These are phyloP conservation scores for Coemansia sp. DNA, from an alignment of 192 early-diverging fungal species.

Conservation along the genomic window DNA sequence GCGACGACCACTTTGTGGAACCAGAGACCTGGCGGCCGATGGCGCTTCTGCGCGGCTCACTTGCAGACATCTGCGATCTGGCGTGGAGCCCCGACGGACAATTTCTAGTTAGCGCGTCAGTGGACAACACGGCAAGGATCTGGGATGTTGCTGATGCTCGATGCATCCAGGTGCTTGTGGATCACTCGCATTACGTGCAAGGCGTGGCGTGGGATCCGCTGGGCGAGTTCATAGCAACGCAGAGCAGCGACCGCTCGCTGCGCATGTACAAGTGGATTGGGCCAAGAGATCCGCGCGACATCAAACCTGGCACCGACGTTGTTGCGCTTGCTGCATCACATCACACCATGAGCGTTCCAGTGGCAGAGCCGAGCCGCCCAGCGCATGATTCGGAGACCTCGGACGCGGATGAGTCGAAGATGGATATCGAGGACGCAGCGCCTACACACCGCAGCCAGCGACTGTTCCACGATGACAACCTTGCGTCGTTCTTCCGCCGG, in stretches of 20 bases:
- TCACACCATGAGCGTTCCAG: slow-evolving; percentile 21
- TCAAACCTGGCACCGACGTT: slow-evolving; percentile 23
- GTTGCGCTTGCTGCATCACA: slow-evolving; percentile 34
- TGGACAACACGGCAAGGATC: slow-evolving; percentile 85
- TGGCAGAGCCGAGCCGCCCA: background rate
- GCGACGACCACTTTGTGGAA: slow-evolving; percentile 21
- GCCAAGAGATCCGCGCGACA: slow-evolving; percentile 8
- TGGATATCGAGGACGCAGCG: slow-evolving; percentile 13
- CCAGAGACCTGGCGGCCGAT: slow-evolving; percentile 78
- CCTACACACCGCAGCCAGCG: slow-evolving; percentile 30
- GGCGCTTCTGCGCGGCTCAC: slow-evolving; percentile 71
- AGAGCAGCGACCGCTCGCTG: slow-evolving; percentile 85
- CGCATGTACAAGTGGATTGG: slow-evolving; percentile 51
- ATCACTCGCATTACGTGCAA: slow-evolving; percentile 94
- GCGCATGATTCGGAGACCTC: background rate
- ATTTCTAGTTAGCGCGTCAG: slow-evolving; percentile 79
- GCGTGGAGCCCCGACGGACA: slow-evolving; percentile 88
- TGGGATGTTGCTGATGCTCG: slow-evolving; percentile 76
- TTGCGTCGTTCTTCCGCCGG: slow-evolving; percentile 89
- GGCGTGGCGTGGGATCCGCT: slow-evolving; percentile 96
- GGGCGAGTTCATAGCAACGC: slow-evolving; percentile 81
- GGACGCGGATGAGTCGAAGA: background rate
- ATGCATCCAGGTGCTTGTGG: slow-evolving; percentile 72
- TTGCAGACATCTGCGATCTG: slow-evolving; percentile 86
- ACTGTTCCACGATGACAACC: slow-evolving; percentile 81